Percentiles rank a stretch among this genome's conserved stretches.
Conservation (phyloP, 2,329 filamentous ascomycete species). For the Leptographium procerum region DNA sequence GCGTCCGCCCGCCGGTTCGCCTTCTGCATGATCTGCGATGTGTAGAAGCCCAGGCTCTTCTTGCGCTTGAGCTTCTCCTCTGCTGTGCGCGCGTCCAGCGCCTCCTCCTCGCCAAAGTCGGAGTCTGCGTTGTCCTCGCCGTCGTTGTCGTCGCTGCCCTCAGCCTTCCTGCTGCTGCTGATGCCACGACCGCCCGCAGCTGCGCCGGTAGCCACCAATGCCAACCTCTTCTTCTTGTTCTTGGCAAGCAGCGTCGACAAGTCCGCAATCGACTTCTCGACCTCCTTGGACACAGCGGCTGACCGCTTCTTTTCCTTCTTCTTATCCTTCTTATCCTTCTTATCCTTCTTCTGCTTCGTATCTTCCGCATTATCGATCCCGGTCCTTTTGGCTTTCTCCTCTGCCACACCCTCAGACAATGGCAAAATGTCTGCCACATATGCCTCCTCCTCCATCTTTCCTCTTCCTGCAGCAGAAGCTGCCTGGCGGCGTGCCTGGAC, state of each 20-base stretch:
- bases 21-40: slow-evolving; percentile 92
- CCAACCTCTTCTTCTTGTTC: slow-evolving; percentile 26
- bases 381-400: neutral
- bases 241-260: slow-evolving; percentile 51
- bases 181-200: slow-evolving; percentile 11
- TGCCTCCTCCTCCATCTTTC: neutral
- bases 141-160: neutral
- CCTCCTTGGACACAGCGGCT: slow-evolving; percentile 35
- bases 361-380: neutral
- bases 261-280: slow-evolving; percentile 60
- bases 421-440: neutral
- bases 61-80: slow-evolving; percentile 82
- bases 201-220: slow-evolving; percentile 22
- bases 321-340: slow-evolving; percentile 18
- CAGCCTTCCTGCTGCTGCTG: neutral
- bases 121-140: slow-evolving; percentile 44
- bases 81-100: slow-evolving; percentile 64
- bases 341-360: slow-evolving; percentile 15
- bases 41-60: slow-evolving; percentile 94
- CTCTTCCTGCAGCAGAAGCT: neutral
- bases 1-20: slow-evolving; percentile 70
- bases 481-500: slow-evolving; percentile 32
- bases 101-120: slow-evolving; percentile 86
- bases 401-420: neutral
- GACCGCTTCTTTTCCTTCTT: slow-evolving; percentile 25